phyloP scores from a whole-genome alignment of 1,284 basidiomycete genomes.

The Coniophora puteana region DNA sequence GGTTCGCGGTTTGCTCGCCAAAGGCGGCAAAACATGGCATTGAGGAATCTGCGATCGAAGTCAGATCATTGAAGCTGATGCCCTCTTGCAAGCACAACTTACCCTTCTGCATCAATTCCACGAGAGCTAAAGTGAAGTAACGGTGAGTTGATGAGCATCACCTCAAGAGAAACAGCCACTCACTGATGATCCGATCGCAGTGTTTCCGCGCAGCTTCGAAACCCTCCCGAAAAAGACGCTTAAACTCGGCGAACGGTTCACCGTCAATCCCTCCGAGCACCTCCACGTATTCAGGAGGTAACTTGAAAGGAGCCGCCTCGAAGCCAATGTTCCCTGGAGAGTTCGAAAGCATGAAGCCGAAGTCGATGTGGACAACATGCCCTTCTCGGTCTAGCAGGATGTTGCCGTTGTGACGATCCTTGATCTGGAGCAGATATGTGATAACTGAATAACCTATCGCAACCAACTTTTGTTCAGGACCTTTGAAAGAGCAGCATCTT shows the following conservation, averaged over 20 bases:
- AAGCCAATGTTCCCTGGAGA: slow-evolving; percentile 98
- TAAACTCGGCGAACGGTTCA: slow-evolving; percentile 82
- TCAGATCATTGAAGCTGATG: slow-evolving; percentile 8
- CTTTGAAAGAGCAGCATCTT: not conserved
- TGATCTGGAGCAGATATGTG: slow-evolving; percentile 95
- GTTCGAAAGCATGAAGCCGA: slow-evolving; percentile 97
- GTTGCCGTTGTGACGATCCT: slow-evolving; percentile 98
- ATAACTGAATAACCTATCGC: slow-evolving; percentile 85
- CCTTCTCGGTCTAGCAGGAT: slow-evolving; percentile 95
- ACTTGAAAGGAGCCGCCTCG: slow-evolving; percentile 98
- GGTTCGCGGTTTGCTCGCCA: slow-evolving; percentile 86
- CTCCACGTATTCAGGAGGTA: slow-evolving; percentile 93
- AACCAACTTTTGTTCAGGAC: not conserved
- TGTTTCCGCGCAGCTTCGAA: slow-evolving; percentile 95
- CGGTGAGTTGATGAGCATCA: too few relatives aligned
- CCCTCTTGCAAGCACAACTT: slow-evolving; percentile 12
- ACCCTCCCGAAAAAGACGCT: slow-evolving; percentile 84
- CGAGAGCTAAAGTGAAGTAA: too few relatives aligned
- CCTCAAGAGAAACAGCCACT: slow-evolving; percentile 28
- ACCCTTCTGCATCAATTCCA: slow-evolving; percentile 97
- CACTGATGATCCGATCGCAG: slow-evolving; percentile 94
- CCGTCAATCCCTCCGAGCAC: slow-evolving; percentile 88
- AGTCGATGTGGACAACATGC: slow-evolving; percentile 95
- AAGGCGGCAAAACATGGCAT: slow-evolving; percentile 91
- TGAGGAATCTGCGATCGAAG: slow-evolving; percentile 64